These are phyloP conservation scores for Pachysolen tannophilus DNA, from an alignment of 805 yeast species.

Conservation along the genomic window DNA sequence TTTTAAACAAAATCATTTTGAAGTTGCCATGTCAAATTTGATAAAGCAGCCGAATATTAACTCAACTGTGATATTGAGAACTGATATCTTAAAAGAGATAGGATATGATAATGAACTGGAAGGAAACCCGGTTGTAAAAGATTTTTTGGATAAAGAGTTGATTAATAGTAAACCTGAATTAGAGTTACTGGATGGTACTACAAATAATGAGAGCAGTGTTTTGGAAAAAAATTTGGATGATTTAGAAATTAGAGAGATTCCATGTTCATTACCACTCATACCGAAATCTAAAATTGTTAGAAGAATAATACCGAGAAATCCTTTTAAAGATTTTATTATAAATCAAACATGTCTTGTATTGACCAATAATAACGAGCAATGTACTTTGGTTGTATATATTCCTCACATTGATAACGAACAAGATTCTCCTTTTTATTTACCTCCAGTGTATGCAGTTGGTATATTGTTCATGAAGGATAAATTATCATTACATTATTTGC, in stretches of 20 bases:
- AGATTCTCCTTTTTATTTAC: constrained; percentile 83
- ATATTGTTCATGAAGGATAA: constrained; percentile 38
- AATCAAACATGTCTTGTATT: constrained; percentile 74
- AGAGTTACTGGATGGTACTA: constrained; percentile 19
- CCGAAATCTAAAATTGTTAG: constrained; percentile 56
- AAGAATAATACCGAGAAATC: constrained; percentile 86
- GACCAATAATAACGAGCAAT: constrained; percentile 23
- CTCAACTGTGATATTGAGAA: constrained; percentile 83
- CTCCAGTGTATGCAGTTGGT: constrained; percentile 75
- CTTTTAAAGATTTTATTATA: constrained; percentile 72
- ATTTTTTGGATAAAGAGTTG: constrained; percentile 13
- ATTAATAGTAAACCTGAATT: constrained; percentile 25
- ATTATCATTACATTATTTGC: constrained; percentile 70
- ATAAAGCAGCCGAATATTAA: constrained; percentile 83
- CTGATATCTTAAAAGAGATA: constrained; percentile 63
- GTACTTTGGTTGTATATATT: constrained; percentile 59
- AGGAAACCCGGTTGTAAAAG: constrained; percentile 15
- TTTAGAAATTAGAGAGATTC: constrained; percentile 27
- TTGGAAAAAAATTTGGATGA: constrained; percentile 29
- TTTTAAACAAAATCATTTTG: constrained; percentile 51
- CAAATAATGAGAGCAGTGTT: constrained; percentile 11
- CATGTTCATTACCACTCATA: constrained; percentile 19
- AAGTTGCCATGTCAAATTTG: constrained; percentile 69
- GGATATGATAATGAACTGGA: constrained; percentile 27
- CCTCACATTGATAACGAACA: constrained; percentile 61